phyloP scores from a whole-genome alignment of 345 rosid species.

The Corymbia maculata region DNA sequence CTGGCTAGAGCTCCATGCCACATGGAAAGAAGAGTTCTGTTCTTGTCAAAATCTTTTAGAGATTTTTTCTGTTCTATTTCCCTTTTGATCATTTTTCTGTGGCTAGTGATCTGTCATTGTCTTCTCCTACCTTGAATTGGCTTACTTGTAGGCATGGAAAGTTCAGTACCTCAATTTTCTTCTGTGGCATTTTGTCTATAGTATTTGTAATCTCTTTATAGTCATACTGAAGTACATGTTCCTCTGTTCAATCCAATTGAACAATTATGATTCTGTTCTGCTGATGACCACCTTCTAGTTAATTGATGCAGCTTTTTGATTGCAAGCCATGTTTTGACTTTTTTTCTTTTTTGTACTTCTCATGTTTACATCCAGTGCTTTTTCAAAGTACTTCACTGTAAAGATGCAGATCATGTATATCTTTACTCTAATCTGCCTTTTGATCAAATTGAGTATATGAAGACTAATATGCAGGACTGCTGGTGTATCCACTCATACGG shows the following conservation, averaged over 20 bases:
- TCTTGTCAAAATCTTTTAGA: neutral
- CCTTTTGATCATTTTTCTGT: neutral
- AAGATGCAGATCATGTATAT: neutral
- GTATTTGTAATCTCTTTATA: neutral
- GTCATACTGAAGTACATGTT: neutral
- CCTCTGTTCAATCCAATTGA: neutral
- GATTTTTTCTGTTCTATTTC: neutral
- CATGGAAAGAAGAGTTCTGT: neutral
- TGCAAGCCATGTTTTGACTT: neutral
- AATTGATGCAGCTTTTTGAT: neutral
- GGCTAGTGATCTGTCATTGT: neutral
- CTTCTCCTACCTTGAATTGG: neutral
- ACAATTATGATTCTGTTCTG: neutral
- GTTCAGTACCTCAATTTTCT: neutral
- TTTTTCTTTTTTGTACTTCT: neutral
- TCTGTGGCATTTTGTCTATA: neutral
- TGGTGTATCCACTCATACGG: conserved; percentile 41
- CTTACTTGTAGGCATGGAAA: neutral
- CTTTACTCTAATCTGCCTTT: neutral
- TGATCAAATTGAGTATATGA: conserved; percentile 4
- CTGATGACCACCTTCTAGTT: neutral
- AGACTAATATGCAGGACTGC: conserved; percentile 50
- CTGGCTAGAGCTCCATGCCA: neutral
- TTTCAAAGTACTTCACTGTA: neutral
- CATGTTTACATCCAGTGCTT: neutral